Base-by-base conservation (phyloP, 768 basidiomycete species). In the Paxillus ammoniavirescens region DNA sequence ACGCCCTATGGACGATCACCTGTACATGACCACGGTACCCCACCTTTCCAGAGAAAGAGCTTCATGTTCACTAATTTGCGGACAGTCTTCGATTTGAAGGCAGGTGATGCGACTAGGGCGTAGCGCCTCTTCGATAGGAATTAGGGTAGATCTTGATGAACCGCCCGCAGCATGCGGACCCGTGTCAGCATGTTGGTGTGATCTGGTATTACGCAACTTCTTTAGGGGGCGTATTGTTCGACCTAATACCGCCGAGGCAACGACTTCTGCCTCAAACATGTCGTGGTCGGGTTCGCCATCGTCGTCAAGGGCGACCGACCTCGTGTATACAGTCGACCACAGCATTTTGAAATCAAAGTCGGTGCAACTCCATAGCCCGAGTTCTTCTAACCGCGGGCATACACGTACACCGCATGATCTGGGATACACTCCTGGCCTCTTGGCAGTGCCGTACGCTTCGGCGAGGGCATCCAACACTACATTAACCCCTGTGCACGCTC, bases 351-450 rank as follows among this genome's bases (percentile, higher is more conserved):
- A 69, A 33, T 71, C 63, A 52, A 81, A 63, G 61, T 81, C 78
- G 47, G 66, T 56, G 61, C 81, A 83, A 44, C 72, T 72, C 81
- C 77, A 81, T 52, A 83, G 72, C 37, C 75, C 71, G 33, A 82
- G 66, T n/a, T 76, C 73, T 61, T 78, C 77, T 43, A 83, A 69
- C 36, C 73, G 71, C 21, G 81, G 78, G 59, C 81, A 82, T 42
- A 77, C 68, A 52, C 75, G 79, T 56, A 79, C 76, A 43, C 71
- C 74, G 53, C 68, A 71, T 35, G 50, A 43, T 52, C 51, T 60
- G 35, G 52, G 41, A 18, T 55, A 53, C 46, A 51, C 31, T 17
- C 61, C 60, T 52, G 58, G 51, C 33, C 26, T 43, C 13, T 28
- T 12, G 4, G 63, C 55, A 45, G 15, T 30, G 33, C 70, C 70